Evolutionary conservation across 2,329 filamentous ascomycete species (phyloP).

Genomic region (Ascochyta pisi): DNA sequence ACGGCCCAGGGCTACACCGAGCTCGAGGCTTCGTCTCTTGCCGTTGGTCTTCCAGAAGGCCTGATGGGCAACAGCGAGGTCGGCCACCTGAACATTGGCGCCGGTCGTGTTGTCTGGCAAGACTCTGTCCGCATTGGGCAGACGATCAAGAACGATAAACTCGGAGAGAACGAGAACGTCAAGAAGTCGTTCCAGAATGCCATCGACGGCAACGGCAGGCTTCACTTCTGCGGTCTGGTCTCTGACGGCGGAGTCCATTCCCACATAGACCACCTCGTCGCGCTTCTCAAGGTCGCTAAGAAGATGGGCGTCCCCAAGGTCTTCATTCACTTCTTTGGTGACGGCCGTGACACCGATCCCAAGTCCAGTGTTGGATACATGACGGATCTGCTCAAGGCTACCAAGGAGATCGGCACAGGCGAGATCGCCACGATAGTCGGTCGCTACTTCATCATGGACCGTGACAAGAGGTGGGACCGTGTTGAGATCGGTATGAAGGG

Average conservation of each 20-base stretch:
- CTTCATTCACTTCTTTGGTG: constrained; percentile 98
- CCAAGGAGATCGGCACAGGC: constrained; percentile 83
- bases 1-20: constrained; percentile 85
- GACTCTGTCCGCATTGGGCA: constrained; percentile 92
- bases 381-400: constrained; percentile 80
- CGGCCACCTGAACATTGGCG: constrained; percentile 97
- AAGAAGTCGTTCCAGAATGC: constrained; percentile 78
- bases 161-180: constrained; percentile 79
- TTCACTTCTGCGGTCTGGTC: constrained; percentile 90
- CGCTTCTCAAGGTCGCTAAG: constrained; percentile 88
- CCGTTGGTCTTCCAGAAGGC: constrained; percentile 93
- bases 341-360: constrained; percentile 96
- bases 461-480: constrained; percentile 98
- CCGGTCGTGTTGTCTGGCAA: constrained; percentile 97
- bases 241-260: constrained; percentile 97
- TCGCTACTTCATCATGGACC: constrained; percentile 98
- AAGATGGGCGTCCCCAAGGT: constrained; percentile 85
- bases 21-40: constrained; percentile 93
- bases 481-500: constrained; percentile 90
- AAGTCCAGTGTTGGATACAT: constrained; percentile 91
- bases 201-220: constrained; percentile 85
- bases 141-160: constrained; percentile 83
- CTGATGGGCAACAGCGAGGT: constrained; percentile 99
- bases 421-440: constrained; percentile 93
- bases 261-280: constrained; percentile 92